phyloP scores from a whole-genome alignment of 306 rosid genomes.

The Lithocarpus polystachyus region DNA sequence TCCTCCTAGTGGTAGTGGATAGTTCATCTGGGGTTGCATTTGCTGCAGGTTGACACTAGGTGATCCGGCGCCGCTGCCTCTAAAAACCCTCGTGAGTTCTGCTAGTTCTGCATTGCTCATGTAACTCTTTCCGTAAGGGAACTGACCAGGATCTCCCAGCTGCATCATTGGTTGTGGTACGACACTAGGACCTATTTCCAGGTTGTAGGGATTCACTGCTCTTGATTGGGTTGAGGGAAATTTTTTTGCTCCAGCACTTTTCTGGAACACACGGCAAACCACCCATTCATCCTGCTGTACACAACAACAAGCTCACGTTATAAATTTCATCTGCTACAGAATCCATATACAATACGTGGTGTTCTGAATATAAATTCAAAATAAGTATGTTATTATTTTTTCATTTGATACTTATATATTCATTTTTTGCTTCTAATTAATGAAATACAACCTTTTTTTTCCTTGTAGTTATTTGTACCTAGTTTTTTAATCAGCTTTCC shows the following conservation, averaged over 20 bases:
- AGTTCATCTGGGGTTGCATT: conserved; percentile 41
- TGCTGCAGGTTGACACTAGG: conserved; percentile 35
- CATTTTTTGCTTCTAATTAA: neutral
- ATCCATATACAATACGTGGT: neutral
- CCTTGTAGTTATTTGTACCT: neutral
- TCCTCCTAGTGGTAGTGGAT: conserved; percentile 35
- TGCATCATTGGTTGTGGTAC: conserved; percentile 62
- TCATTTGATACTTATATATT: neutral
- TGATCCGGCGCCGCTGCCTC: conserved; percentile 39
- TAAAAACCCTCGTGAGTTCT: conserved; percentile 52
- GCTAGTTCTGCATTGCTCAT: conserved; percentile 51
- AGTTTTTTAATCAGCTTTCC: neutral
- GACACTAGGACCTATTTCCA: conserved; percentile 48
- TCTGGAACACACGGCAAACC: conserved; percentile 78
- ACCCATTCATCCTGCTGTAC: conserved; percentile 86
- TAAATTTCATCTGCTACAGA: neutral
- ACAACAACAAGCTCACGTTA: neutral
- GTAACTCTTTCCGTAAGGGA: conserved; percentile 57
- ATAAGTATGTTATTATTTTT: neutral
- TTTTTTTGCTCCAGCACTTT: conserved; percentile 73
- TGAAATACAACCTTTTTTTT: neutral
- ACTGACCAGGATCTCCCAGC: conserved; percentile 53
- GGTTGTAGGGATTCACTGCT: conserved; percentile 53
- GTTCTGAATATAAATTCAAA: neutral
- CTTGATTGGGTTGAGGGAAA: conserved; percentile 60